A percentile compares a stretch with the other conserved stretches of the same genome.
Evolutionary conservation across 176 grass and related monocot genomes (phyloP).

Genomic region (Oryza glumipatula): DNA sequence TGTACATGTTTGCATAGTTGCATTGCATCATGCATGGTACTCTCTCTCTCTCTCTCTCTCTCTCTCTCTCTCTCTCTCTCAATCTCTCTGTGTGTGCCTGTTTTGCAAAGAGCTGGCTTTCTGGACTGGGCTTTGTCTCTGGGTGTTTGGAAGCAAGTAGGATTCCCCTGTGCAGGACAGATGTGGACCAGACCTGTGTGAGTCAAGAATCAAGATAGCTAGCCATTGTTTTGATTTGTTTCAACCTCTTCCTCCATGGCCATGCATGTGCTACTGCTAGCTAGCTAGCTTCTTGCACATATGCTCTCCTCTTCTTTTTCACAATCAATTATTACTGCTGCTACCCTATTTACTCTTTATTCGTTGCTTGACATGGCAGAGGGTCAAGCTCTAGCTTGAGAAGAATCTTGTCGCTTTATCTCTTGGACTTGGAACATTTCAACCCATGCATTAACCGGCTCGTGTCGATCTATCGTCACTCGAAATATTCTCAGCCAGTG

Average conservation of each 20-base stretch:
- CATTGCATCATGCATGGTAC: neutral
- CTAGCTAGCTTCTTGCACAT: neutral
- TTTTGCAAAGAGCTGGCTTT: constrained; percentile 30
- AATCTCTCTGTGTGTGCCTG: neutral
- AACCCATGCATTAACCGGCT: constrained; percentile 7
- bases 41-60: too few relatives aligned
- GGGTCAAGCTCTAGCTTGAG: neutral
- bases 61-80: neutral
- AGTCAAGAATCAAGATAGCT: constrained; percentile 36
- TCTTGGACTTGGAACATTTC: constrained; percentile 36
- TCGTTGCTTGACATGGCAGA: neutral
- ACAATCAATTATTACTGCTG: constrained; percentile 12
- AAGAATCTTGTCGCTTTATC: constrained; percentile 40
- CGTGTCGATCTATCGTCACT: neutral
- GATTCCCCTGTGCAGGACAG: constrained; percentile 37
- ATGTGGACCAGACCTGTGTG: constrained; percentile 33
- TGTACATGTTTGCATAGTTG: constrained; percentile 20
- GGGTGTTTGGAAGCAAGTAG: constrained; percentile 50
- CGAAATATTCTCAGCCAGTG: constrained; percentile 1
- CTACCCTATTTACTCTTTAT: constrained; percentile 2
- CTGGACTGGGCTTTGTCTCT: constrained; percentile 50
- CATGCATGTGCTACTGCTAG: neutral
- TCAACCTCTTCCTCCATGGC: constrained; percentile 5
- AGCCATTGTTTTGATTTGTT: neutral
- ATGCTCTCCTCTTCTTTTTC: neutral